Conservation (phyloP, 2,329 filamentous ascomycete species). For the Aureobasidium sp. region DNA sequence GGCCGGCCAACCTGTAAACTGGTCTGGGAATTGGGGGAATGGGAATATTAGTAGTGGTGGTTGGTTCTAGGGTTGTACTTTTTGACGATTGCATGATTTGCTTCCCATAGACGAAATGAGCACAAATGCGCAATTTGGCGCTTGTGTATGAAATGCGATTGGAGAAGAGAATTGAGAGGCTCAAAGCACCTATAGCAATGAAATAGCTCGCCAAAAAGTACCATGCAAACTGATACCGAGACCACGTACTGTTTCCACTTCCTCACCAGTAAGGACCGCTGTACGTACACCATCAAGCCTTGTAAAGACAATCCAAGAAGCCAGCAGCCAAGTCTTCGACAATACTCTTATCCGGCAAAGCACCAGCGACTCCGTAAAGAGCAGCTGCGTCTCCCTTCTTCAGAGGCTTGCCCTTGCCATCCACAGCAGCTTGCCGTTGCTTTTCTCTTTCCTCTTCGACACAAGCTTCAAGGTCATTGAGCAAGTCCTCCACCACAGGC, state of each 20-base stretch:
- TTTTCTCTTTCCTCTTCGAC: constrained; percentile 71
- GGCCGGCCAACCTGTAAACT: constrained; percentile 1
- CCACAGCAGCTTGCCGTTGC: constrained; percentile 63
- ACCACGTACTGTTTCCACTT: too few relatives aligned
- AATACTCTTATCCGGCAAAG: constrained; percentile 89
- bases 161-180: too few relatives aligned
- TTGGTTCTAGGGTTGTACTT: background rate
- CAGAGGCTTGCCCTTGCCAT: constrained; percentile 56
- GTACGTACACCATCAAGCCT: constrained; percentile 42
- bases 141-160: too few relatives aligned
- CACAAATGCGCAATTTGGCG: too few relatives aligned
- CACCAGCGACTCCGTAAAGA: constrained; percentile 90
- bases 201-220: too few relatives aligned
- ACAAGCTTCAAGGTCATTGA: constrained; percentile 58
- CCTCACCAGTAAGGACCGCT: too few relatives aligned
- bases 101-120: too few relatives aligned
- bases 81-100: too few relatives aligned
- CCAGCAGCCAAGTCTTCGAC: constrained; percentile 84
- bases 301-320: constrained; percentile 89
- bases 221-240: too few relatives aligned
- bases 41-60: background rate
- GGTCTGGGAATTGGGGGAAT: constrained; percentile 20
- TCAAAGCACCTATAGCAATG: too few relatives aligned
- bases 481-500: constrained; percentile 70
- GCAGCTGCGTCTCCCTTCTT: constrained; percentile 73